These are phyloP conservation scores for Massospora cicadina DNA, from an alignment of 371 early-diverging fungal species.

Conservation along the genomic window DNA sequence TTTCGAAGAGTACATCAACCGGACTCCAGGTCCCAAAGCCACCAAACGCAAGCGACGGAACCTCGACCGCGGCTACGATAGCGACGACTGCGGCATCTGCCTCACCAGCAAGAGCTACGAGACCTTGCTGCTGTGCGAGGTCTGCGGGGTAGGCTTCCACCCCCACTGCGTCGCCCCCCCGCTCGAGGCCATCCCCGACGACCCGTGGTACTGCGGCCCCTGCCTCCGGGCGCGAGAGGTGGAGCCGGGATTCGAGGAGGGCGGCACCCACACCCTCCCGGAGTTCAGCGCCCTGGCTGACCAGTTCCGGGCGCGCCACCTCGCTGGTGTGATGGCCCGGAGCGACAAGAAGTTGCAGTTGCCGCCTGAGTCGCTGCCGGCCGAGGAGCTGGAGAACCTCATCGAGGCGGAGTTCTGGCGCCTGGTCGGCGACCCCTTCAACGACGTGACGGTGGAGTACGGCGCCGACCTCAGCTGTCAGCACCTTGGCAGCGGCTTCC, in stretches of 20 bases:
- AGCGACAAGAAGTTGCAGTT: background rate
- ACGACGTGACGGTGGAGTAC: constrained; percentile 82
- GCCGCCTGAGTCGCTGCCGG: background rate
- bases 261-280: constrained; percentile 50
- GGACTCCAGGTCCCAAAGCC: background rate
- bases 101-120: background rate
- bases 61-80: background rate
- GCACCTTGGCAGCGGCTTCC: constrained; percentile 74
- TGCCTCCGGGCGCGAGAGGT: constrained; percentile 56
- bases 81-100: constrained; percentile 4
- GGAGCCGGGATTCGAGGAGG: constrained; percentile 86
- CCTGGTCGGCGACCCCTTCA: constrained; percentile 64
- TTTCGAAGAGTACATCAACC: constrained; percentile 51
- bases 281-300: constrained; percentile 62
- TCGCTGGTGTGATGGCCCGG: constrained; percentile 16
- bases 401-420: constrained; percentile 89
- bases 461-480: constrained; percentile 86
- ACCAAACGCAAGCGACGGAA: background rate
- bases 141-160: constrained; percentile 75
- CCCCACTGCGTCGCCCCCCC: constrained; percentile 63
- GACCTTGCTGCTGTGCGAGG: constrained; percentile 17
- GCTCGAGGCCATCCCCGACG: constrained; percentile 37
- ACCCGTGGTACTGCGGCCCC: constrained; percentile 76
- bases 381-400: constrained; percentile 11
- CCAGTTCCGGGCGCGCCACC: constrained; percentile 60